phyloP scores from a whole-genome alignment of 495 filamentous ascomycete species.

The Trichoderma erinaceum region DNA sequence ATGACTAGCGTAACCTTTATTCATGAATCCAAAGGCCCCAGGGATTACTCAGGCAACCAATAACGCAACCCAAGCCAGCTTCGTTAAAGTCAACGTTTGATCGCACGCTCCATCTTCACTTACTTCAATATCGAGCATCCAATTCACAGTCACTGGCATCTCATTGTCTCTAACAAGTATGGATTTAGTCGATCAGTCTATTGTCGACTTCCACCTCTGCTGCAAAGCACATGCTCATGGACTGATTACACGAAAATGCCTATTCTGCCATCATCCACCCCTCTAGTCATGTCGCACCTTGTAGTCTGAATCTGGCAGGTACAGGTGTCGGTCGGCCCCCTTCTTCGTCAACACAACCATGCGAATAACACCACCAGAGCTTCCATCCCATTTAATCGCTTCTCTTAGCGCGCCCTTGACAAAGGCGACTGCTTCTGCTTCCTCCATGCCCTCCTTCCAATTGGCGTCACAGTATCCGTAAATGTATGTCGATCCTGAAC shows the following conservation, averaged over 20 bases:
- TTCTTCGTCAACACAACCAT: slow-evolving; percentile 88
- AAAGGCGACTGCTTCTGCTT: slow-evolving; percentile 85
- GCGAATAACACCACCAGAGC: slow-evolving; percentile 94
- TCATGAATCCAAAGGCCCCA: too few relatives aligned
- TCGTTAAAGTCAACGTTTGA: too few relatives aligned
- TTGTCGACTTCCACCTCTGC: background rate
- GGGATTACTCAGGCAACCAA: too few relatives aligned
- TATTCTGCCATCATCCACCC: slow-evolving; percentile 14
- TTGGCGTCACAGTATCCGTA: slow-evolving; percentile 97
- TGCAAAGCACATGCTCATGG: background rate
- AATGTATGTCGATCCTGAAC: slow-evolving; percentile 97
- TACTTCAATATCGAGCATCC: too few relatives aligned
- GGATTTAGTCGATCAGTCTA: background rate
- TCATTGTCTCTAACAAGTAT: background rate
- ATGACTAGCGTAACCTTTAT: too few relatives aligned
- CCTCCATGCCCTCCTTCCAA: slow-evolving; percentile 93
- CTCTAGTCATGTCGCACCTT: slow-evolving; percentile 40
- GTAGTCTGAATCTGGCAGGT: slow-evolving; percentile 83
- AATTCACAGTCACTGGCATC: too few relatives aligned
- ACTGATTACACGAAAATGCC: background rate
- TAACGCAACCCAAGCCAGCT: too few relatives aligned
- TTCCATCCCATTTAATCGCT: slow-evolving; percentile 98
- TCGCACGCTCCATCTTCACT: too few relatives aligned
- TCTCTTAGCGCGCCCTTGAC: slow-evolving; percentile 85
- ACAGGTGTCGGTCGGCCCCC: slow-evolving; percentile 84